Conservation (phyloP, 441 rosid genomes). For the Erodium trifolium region DNA sequence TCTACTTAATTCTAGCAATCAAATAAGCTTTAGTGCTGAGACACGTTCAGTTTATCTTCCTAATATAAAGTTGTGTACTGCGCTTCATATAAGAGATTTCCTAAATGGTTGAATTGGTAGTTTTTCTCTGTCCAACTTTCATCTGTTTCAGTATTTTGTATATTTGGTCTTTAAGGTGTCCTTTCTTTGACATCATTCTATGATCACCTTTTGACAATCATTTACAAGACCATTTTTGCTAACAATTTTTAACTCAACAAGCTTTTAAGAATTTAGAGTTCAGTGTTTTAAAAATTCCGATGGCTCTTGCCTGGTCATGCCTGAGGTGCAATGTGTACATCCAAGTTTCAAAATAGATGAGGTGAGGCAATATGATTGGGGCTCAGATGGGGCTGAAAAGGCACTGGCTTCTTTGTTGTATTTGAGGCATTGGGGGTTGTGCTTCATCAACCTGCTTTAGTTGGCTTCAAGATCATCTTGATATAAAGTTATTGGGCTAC, state of each 20-base stretch:
- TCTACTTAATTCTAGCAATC: neutral
- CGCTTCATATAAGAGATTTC: neutral
- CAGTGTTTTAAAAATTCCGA: neutral
- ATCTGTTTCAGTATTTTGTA: neutral
- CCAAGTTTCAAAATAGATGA: neutral
- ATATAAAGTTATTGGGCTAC: neutral
- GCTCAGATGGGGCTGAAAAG: no score
- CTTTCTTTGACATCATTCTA: neutral
- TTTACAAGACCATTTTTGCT: no score
- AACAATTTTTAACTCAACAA: neutral
- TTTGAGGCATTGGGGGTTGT: neutral
- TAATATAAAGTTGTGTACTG: neutral
- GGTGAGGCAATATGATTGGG: neutral
- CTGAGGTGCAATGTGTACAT: neutral
- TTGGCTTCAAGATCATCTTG: neutral
- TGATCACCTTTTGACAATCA: neutral
- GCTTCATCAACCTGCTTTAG: neutral
- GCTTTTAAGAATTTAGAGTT: neutral
- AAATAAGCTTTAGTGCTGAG: neutral
- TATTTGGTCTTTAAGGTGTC: neutral
- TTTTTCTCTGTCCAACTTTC: neutral
- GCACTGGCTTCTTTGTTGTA: neutral
- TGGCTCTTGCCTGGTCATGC: neutral
- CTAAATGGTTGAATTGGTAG: neutral
- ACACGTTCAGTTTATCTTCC: neutral